phyloP scores from a whole-genome alignment of 768 basidiomycete species.

The Sporobolomyces pararoseus region DNA sequence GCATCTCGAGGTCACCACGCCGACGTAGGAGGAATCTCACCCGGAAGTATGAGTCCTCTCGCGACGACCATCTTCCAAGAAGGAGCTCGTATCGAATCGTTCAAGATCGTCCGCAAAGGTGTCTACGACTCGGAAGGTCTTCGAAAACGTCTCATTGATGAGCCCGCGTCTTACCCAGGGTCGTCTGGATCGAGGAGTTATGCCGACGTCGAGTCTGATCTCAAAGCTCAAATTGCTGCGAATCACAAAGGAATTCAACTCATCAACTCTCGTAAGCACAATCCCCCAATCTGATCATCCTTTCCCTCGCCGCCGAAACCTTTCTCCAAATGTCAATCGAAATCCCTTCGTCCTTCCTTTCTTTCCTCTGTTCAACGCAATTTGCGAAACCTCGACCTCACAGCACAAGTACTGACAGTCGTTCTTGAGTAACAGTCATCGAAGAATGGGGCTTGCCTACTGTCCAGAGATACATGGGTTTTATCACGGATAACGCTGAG shows the following conservation, averaged over 20 bases:
- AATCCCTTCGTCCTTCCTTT: too few relatives aligned
- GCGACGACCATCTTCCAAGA: conserved; percentile 88
- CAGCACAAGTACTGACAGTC: too few relatives aligned
- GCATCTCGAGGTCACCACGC: conserved; percentile 92
- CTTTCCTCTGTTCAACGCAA: background rate
- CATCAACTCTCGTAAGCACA: conserved; percentile 45
- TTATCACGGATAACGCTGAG: conserved; percentile 86
- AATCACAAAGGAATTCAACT: conserved; percentile 68
- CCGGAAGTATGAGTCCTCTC: conserved; percentile 82
- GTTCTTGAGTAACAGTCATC: too few relatives aligned
- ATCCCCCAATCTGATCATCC: background rate
- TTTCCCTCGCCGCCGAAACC: too few relatives aligned
- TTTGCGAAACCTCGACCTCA: background rate
- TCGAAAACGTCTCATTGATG: conserved; percentile 72
- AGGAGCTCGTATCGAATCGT: conserved; percentile 82
- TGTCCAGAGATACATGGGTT: conserved; percentile 60
- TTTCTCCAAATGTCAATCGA: too few relatives aligned
- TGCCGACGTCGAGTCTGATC: conserved; percentile 82
- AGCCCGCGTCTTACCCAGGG: conserved; percentile 67
- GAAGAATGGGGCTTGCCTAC: conserved; percentile 77
- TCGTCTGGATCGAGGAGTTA: conserved; percentile 84
- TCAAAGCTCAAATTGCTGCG: conserved; percentile 91
- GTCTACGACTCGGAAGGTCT: conserved; percentile 73
- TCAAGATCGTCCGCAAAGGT: conserved; percentile 83
- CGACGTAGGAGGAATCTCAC: conserved; percentile 82